phyloP scores from a whole-genome alignment of 371 early-diverging fungal genomes.

The Mortierella sp. region DNA sequence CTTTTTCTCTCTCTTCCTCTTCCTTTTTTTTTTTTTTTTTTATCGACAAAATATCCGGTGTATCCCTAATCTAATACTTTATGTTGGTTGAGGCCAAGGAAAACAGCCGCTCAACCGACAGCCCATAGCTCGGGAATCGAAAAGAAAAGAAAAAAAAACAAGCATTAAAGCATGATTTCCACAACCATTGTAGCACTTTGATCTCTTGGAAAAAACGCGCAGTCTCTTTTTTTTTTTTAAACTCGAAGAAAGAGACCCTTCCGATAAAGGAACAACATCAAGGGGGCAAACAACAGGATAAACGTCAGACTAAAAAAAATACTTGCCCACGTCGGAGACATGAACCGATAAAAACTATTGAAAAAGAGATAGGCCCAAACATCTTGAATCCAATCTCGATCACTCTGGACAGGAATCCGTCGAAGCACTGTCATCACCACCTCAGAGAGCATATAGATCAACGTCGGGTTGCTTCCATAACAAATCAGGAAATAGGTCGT shows the following conservation, averaged over 20 bases:
- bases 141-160: not conserved
- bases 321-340: conserved; percentile 31
- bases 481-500: conserved; percentile 16
- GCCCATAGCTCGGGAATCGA: not conserved
- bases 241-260: conserved; percentile 21
- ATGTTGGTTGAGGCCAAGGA: too few species aligned
- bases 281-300: conserved; percentile 23
- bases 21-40: too few species aligned
- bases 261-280: conserved; percentile 26
- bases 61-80: too few species aligned
- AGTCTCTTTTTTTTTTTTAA: not conserved
- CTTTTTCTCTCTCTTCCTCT: too few species aligned
- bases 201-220: not conserved
- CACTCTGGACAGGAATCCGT: conserved; percentile 13
- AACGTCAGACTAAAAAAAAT: conserved; percentile 28
- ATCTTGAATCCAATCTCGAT: conserved; percentile 15
- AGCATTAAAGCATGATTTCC: not conserved
- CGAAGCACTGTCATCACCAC: conserved; percentile 23
- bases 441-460: conserved; percentile 40
- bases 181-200: too few species aligned
- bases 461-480: conserved; percentile 44
- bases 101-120: too few species aligned
- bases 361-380: conserved; percentile 32
- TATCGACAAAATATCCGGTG: too few species aligned
- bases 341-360: conserved; percentile 25